phyloP scores from a whole-genome alignment of 2,329 filamentous ascomycete species.

The Paramyrothecium sp. region DNA sequence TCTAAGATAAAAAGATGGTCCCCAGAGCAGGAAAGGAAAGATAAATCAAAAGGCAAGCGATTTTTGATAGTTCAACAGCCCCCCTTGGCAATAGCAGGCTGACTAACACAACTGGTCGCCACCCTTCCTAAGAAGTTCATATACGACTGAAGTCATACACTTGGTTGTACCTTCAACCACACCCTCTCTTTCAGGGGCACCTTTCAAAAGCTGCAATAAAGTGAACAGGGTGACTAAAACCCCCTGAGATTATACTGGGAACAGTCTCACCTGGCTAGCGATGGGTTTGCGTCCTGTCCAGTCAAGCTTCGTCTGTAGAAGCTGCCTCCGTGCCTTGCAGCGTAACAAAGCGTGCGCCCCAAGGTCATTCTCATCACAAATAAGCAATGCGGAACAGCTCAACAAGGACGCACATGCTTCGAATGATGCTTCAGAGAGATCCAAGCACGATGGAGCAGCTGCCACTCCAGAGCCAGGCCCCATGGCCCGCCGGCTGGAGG shows the following conservation, averaged over 20 bases:
- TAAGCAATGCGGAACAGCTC: neutral
- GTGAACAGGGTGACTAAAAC: no score
- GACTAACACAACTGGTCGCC: neutral
- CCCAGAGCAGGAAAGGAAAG: no score
- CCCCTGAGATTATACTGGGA: no score
- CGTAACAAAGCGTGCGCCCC: neutral
- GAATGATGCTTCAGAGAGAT: neutral
- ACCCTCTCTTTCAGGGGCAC: neutral
- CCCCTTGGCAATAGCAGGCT: neutral
- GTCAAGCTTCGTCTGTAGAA: neutral
- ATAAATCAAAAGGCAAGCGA: no score
- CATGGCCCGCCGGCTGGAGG: conserved; percentile 56
- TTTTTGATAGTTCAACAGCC: no score
- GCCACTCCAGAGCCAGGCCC: conserved; percentile 31
- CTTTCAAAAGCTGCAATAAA: no score
- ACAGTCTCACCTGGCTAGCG: no score
- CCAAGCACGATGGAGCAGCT: neutral
- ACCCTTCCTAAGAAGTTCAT: neutral
- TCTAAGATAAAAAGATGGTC: no score
- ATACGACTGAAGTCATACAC: neutral
- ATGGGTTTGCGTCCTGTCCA: neutral
- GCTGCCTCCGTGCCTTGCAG: neutral
- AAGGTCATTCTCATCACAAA: neutral
- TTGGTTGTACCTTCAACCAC: neutral
- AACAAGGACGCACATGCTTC: neutral